Conservation (phyloP, 148 eudicot species). For the Camellia granthamiana region DNA sequence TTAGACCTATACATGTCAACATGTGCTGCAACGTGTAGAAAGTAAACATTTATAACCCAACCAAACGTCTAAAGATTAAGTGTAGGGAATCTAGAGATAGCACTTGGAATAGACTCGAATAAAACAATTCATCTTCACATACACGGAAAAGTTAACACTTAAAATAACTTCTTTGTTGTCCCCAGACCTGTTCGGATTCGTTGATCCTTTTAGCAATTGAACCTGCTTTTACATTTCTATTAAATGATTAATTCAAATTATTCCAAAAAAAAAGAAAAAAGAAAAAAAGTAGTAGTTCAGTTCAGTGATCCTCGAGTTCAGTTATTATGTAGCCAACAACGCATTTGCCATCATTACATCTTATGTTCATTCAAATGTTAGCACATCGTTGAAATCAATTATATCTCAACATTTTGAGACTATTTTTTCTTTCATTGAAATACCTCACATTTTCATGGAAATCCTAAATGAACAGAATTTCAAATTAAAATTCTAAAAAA, state of each 20-base stretch:
- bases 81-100: not conserved
- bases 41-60: not conserved
- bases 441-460: not conserved
- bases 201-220: not conserved
- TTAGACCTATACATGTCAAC: not conserved
- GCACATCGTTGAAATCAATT: not conserved
- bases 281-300: too few relatives aligned
- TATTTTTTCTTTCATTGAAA: not conserved
- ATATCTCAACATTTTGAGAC: not conserved
- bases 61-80: not conserved
- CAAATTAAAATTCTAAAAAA: not conserved
- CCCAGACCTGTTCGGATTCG: not conserved
- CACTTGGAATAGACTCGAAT: not conserved
- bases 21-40: not conserved
- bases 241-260: not conserved
- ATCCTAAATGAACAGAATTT: not conserved
- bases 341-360: not conserved
- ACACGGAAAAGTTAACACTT: not conserved
- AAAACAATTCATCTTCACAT: not conserved
- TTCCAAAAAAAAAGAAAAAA: not conserved
- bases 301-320: conserved; percentile 5
- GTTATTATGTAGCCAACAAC: not conserved
- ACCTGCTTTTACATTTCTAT: not conserved
- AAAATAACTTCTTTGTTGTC: not conserved
- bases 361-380: not conserved